Evolutionary conservation across 305 asterid genomes (phyloP).

Genomic region (Lippia alba): DNA sequence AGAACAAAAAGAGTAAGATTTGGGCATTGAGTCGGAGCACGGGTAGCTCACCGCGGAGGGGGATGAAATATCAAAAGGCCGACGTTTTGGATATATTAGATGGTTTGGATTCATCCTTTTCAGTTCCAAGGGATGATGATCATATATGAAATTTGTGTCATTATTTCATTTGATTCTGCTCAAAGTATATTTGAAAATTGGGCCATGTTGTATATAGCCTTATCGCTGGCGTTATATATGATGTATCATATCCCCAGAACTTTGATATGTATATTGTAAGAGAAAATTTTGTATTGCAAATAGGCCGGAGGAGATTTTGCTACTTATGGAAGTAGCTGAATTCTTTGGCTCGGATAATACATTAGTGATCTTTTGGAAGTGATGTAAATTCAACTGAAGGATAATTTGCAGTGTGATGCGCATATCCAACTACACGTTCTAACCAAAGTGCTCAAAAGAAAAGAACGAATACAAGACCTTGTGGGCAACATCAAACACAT

Average conservation of each 20-base stretch:
- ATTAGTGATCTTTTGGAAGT: background rate
- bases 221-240: conserved; percentile 37
- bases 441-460: too few relatives aligned
- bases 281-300: conserved; percentile 34
- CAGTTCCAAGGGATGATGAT: conserved; percentile 37
- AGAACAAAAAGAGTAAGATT: conserved; percentile 47
- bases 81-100: conserved; percentile 85
- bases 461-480: too few relatives aligned
- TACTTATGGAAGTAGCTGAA: conserved; percentile 5
- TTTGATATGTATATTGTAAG: conserved; percentile 27
- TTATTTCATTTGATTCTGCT: conserved; percentile 47
- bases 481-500: too few relatives aligned
- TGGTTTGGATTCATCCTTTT: conserved; percentile 75
- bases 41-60: conserved; percentile 77
- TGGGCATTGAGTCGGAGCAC: conserved; percentile 77
- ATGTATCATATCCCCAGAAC: conserved; percentile 32
- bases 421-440: too few relatives aligned
- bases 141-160: conserved; percentile 35
- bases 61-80: conserved; percentile 45
- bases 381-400: background rate
- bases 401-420: background rate
- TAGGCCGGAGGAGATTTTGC: conserved; percentile 3
- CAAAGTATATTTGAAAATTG: conserved; percentile 23
- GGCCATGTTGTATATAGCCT: conserved; percentile 34
- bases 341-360: background rate